Base-by-base conservation (phyloP, 345 rosid genomes). In the Pugionium cornutum region DNA sequence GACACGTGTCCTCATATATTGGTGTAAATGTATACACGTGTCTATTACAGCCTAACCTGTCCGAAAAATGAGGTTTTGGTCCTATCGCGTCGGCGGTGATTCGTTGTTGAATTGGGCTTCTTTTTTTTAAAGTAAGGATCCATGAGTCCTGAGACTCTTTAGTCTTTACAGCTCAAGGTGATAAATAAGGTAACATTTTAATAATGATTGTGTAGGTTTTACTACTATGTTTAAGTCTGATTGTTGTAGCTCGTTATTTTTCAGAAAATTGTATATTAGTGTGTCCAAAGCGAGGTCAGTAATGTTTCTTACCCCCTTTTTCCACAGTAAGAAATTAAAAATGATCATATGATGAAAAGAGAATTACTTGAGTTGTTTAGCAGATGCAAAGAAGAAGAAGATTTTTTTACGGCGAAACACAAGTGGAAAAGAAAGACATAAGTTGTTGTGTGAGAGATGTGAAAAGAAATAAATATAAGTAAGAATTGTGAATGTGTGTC, bases 401-500 rank as follows among this genome's bases (percentile, higher is more conserved):
- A 18, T 31, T 37, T 41, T 3, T 58, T 2, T 4, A 36, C 36
- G 47, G 54, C 7, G 11, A 35, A 64, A 18, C 2, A 41, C 18
- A 18, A 5, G 37, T 7, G 35, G 1, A 9, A 43, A 37, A 5
- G 6, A 9, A n/a, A 48, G 28, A n/a, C 0, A 25, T 1, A 7
- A 36, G 55, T 35, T 18, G 39, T 35, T 58, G 50, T 58, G 28
- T 41, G 40, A 39, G 35, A 58, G 33, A 40, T 18, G 32, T 41
- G 5, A 31, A 25, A 18, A 18, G 58, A 58, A 68, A 52, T 68
- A 68, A 59, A 30, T 45, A 53, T 53, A 53, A 53, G 56, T 68
- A 70, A 60, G 68, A 62, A 30, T 53, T 58, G 58, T 39, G 44
- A 54, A 70, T 63, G 69, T 58, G 25, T 50, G 47, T 71, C 58